Base-by-base conservation (phyloP, 768 basidiomycete species). In the Naematelia aurantialba region DNA sequence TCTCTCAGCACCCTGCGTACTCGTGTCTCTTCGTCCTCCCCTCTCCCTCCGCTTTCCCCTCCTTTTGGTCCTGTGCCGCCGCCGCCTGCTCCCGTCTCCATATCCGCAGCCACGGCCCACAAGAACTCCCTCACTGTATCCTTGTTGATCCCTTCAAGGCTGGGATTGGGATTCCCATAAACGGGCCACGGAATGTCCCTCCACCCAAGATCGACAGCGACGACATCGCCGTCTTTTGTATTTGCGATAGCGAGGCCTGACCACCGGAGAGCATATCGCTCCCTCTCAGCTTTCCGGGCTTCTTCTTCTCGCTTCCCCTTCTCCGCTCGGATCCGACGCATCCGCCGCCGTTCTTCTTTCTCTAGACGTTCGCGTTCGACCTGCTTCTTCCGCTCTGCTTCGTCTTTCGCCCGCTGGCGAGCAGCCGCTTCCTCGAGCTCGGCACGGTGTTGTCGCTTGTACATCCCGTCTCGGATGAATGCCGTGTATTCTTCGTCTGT, bases 401-500 rank as follows among this genome's bases (percentile, higher is more conserved):
- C 69, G 78, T 82, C 65, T 83, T 83, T 39, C 84, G 67, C 24
- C 81, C 60, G 50, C 30, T 54, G 44, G 25, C 55, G 14, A 27
- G 55, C 39, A 30, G 69, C 70, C 10, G 49, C 46, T n/a, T 59
- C 62, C 34, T 66, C 66, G n/a, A 75, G 24, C 51, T 77, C 75
- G 1, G 57, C 64, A 34, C 58, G 61, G 52, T 76, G 68, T 52
- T 68, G 68, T 2, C 61, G 56, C 84, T 84, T 83, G 80, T 89
- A 91, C 88, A 96, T 93, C 48, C 89, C 89, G 24, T 82, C 77
- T 62, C 91, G 80, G 52, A 94, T 79, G 88, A 89, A 93, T 67
- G 90, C 89, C 1, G 87, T 84, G 65, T 94, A 94, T 60, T 89
- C 86, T 65, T 92, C 87, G 5, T 92, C 90, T 60, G 87, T 85